Evolutionary conservation across 1,284 basidiomycete species (phyloP).

Genomic region (Gomphus bonarii): DNA sequence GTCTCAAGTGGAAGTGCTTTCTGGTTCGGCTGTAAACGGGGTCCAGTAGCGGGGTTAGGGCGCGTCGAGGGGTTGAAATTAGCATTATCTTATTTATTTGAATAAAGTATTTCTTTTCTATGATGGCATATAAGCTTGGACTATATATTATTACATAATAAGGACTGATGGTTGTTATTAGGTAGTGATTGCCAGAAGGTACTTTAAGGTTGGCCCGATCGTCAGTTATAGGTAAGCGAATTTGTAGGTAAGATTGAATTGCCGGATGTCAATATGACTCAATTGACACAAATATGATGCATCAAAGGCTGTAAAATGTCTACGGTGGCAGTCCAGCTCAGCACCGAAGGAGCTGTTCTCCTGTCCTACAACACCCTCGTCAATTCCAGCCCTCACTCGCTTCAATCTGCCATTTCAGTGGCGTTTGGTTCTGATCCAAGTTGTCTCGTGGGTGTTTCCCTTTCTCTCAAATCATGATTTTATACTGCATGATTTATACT

Average conservation of each 20-base stretch:
- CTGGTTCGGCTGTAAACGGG: neutral
- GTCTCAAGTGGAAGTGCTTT: constrained; percentile 20
- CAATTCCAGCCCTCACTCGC: constrained; percentile 43
- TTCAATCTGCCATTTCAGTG: constrained; percentile 49
- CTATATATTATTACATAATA: no score
- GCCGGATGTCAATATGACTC: no score
- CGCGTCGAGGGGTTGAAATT: neutral
- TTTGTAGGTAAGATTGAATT: no score
- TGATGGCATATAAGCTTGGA: no score
- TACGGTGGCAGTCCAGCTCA: constrained; percentile 4
- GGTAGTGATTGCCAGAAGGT: no score
- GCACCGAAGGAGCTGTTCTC: constrained; percentile 48
- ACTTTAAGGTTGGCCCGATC: no score
- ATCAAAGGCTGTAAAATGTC: neutral
- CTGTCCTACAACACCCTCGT: constrained; percentile 58
- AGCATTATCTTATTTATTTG: neutral
- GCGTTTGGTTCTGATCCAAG: constrained; percentile 74
- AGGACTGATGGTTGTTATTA: no score
- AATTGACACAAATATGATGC: no score
- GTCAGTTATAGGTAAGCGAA: no score
- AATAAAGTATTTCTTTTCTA: no score
- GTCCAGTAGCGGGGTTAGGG: neutral
- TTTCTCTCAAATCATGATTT: neutral
- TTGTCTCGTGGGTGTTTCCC: constrained; percentile 35
- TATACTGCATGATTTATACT: no score